Percentiles rank a stretch among this genome's conserved stretches.
Conservation (phyloP, 2,329 filamentous ascomycete species). For the Fusarium devonianum region DNA sequence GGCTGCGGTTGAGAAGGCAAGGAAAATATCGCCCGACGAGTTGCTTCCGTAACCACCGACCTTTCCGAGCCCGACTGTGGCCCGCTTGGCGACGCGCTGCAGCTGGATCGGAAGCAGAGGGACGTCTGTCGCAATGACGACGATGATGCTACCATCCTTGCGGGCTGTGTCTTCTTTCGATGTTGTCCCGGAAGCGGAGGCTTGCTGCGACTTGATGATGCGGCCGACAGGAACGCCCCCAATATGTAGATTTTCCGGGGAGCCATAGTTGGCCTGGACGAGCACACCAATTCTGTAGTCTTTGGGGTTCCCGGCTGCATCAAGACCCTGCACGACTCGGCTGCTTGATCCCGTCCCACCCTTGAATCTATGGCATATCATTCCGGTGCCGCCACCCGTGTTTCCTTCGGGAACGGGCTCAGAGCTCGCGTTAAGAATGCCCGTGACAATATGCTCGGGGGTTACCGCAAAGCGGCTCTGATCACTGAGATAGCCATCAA, state of each 20-base stretch:
- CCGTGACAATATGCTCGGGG: constrained; percentile 59
- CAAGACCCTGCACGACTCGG: constrained; percentile 59
- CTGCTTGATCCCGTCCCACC: constrained; percentile 71
- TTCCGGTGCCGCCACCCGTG: constrained; percentile 71
- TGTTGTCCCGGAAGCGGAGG: constrained; percentile 42
- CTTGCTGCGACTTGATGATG: constrained; percentile 49
- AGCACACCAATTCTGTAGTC: constrained; percentile 67
- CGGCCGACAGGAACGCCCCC: constrained; percentile 68
- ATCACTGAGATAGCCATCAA: constrained; percentile 68
- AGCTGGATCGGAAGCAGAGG: constrained; percentile 45
- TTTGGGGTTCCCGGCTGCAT: constrained; percentile 43
- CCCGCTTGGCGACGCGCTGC: constrained; percentile 63
- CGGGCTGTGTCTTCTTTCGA: constrained; percentile 23
- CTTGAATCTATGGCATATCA: constrained; percentile 72
- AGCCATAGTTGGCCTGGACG: constrained; percentile 72
- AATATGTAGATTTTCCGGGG: constrained; percentile 62
- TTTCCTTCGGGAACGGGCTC: constrained; percentile 67
- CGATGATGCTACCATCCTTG: constrained; percentile 48
- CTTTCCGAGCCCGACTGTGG: constrained; percentile 65
- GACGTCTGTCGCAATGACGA: constrained; percentile 45
- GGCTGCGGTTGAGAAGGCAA: constrained; percentile 71
- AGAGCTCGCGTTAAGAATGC: constrained; percentile 59
- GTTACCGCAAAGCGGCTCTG: constrained; percentile 62
- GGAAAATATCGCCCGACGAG: constrained; percentile 70
- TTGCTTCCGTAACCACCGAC: constrained; percentile 69